Percentiles rank a stretch among this genome's conserved stretches.
Conservation (phyloP, 1,139 yeast genomes). For the Zygoascus hellenicus region DNA sequence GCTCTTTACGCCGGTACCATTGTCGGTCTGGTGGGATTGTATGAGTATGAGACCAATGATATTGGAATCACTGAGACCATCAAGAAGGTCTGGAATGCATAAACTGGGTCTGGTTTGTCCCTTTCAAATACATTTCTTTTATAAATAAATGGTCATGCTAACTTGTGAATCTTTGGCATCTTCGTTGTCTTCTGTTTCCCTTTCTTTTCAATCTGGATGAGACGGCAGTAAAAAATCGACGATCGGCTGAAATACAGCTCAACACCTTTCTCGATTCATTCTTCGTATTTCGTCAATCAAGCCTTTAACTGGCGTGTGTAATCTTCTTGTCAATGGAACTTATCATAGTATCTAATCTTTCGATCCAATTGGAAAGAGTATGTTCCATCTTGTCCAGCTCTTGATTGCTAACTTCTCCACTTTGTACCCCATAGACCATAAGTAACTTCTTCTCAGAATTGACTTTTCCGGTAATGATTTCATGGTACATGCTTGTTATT, state of each 20-base stretch:
- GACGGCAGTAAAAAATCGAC: too few species aligned
- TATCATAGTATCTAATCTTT: not conserved
- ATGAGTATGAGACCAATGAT: conserved; percentile 73
- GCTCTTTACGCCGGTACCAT: conserved; percentile 66
- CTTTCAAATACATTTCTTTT: too few species aligned
- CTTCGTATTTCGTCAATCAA: too few species aligned
- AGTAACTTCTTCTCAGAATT: conserved; percentile 22
- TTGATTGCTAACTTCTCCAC: conserved; percentile 20
- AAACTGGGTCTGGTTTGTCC: conserved; percentile 11
- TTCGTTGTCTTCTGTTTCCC: too few species aligned
- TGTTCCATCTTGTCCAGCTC: conserved; percentile 18
- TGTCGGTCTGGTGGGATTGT: conserved; percentile 72
- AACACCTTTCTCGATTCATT: too few species aligned
- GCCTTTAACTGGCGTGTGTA: too few species aligned
- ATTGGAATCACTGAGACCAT: conserved; percentile 47
- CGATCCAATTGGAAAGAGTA: conserved; percentile 13
- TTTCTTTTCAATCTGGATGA: too few species aligned
- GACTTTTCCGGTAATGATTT: conserved; percentile 23
- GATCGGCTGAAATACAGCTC: too few species aligned
- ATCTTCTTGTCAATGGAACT: not conserved
- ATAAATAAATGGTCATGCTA: too few species aligned
- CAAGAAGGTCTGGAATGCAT: conserved; percentile 40
- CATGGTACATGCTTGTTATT: conserved; percentile 24
- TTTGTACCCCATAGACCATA: conserved; percentile 19
- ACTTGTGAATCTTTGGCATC: too few species aligned